phyloP scores from a whole-genome alignment of 768 basidiomycete genomes.

The Termitomyces sp. region DNA sequence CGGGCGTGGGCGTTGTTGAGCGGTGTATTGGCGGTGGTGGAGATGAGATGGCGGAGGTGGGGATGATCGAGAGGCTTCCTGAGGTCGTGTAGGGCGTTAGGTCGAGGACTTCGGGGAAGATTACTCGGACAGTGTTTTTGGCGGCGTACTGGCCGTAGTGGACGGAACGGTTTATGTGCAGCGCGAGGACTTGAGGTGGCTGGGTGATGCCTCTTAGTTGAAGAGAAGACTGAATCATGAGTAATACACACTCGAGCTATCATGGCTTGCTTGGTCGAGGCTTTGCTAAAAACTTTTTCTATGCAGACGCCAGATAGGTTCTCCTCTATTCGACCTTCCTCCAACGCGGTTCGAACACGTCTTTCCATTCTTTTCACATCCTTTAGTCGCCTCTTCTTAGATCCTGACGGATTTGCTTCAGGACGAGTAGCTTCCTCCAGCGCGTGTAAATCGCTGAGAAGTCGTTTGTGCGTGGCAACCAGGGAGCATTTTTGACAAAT shows the following conservation, averaged over 20 bases:
- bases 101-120: slow-evolving; percentile 86
- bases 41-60: slow-evolving; percentile 66
- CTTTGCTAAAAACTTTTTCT: slow-evolving; percentile 68
- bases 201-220: slow-evolving; percentile 20
- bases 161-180: slow-evolving; percentile 90
- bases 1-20: slow-evolving; percentile 52
- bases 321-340: slow-evolving; percentile 76
- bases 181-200: slow-evolving; percentile 81
- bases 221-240: not conserved
- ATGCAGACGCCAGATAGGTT: slow-evolving; percentile 76
- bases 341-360: slow-evolving; percentile 56
- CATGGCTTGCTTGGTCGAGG: slow-evolving; percentile 89
- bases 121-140: slow-evolving; percentile 79
- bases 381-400: slow-evolving; percentile 71
- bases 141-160: slow-evolving; percentile 69
- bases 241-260: slow-evolving; percentile 65
- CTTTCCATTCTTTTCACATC: slow-evolving; percentile 64
- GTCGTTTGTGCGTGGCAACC: slow-evolving; percentile 62
- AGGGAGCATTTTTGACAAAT: slow-evolving; percentile 91
- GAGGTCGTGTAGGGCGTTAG: slow-evolving; percentile 85
- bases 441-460: slow-evolving; percentile 56
- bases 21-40: slow-evolving; percentile 44
- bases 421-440: slow-evolving; percentile 39
- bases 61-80: slow-evolving; percentile 65
- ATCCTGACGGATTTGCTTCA: slow-evolving; percentile 45